Conservation (phyloP, 2,329 filamentous ascomycete species). For the Torrubiella hemipterigena region DNA sequence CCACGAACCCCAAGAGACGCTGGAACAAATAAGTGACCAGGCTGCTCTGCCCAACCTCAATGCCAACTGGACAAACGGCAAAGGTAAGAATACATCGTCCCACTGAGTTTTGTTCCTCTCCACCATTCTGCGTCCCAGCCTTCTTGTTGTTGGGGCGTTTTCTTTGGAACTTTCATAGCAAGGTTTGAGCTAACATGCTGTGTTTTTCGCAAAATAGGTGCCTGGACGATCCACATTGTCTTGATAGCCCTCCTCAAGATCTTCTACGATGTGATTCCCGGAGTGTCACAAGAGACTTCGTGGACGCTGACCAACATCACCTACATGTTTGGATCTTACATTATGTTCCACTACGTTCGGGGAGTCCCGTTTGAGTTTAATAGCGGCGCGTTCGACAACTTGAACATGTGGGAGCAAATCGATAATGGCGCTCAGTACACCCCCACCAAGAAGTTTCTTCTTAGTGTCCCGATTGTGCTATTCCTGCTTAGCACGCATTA, state of each 20-base stretch:
- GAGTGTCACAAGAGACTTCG: constrained; percentile 92
- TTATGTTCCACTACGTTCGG: constrained; percentile 99
- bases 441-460: constrained; percentile 93
- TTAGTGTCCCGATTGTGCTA: constrained; percentile 85
- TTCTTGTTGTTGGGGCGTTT: no score
- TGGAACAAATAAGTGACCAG: constrained; percentile 97
- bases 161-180: no score
- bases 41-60: constrained; percentile 90
- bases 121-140: no score
- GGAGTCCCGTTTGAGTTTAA: constrained; percentile 99
- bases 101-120: no score
- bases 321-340: constrained; percentile 97
- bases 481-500: constrained; percentile 98
- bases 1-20: constrained; percentile 88
- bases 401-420: constrained; percentile 99
- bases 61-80: constrained; percentile 97
- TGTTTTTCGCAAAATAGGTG: constrained; percentile 44
- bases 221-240: constrained; percentile 95
- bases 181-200: constrained; percentile 5
- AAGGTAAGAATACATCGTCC: constrained; percentile 71
- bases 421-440: constrained; percentile 99
- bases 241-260: constrained; percentile 88
- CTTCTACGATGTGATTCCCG: constrained; percentile 91
- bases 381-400: constrained; percentile 92
- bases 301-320: constrained; percentile 98